Evolutionary conservation across 2,329 filamentous ascomycete species (phyloP), one percentile per base, ranked within the genome.

Genomic region (Colletotrichum cordylinicola): DNA sequence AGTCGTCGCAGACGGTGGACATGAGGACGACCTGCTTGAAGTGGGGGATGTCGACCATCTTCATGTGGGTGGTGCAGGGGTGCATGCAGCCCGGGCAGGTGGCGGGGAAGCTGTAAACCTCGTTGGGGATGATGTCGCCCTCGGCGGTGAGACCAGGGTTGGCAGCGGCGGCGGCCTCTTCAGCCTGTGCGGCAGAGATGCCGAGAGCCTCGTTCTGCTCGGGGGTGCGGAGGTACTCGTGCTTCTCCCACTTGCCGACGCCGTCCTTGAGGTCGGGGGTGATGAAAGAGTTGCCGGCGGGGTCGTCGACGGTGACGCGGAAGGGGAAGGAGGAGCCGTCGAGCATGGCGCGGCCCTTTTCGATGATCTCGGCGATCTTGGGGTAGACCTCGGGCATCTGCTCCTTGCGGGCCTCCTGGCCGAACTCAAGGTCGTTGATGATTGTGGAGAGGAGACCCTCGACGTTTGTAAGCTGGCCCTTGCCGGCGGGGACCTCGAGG

Each of bases 1-100:
- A 99, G 84, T 94, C 90, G 33, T 96, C 93, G 86, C 97, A 99
- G 33, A 95, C 93, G 3, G 96, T 98, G 80, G 93, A 96, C 95
- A 98, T 98, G 80, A 99, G 90, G 55, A 98, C 93, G 4, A 99
- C 97, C 82, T 98, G 95, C 87, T 98, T 98, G 88, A 99, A 99
- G 86, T 98, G 94, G 1, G 97, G 97, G 77, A 99, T 98, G 81
- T 98, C 95, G 73, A 98, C 95, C 93, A 98, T 98, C 88, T 98
- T 98, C 95, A 98, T 98, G 85, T 98, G 96, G 12, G 98, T 98
- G 6, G 93, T 92, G 86, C 96, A 98, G 6, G 92, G 87, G 85
- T 94, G 94, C 82, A 93, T 93, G 88, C 97, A 99, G 77, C 95
- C 96, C 1, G 97, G 97, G 84, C 97, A 99, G 74, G 93, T 94